A percentile compares a stretch with the other conserved stretches of the same genome.
These are phyloP conservation scores for Agaricales sp. DNA, from an alignment of 1,284 basidiomycete species.

Conservation along the genomic window DNA sequence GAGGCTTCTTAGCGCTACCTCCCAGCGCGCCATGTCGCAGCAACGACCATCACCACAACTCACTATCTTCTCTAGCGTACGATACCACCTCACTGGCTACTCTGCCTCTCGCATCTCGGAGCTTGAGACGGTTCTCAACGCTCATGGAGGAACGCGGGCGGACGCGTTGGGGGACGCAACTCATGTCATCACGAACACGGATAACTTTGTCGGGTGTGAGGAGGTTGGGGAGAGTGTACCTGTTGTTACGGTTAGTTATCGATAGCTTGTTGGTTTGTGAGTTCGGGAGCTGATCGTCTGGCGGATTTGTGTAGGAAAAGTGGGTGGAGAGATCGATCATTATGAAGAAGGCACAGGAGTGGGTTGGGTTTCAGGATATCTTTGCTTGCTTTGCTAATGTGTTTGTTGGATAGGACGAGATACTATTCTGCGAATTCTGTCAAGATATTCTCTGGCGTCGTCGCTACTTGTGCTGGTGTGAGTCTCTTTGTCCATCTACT, in stretches of 20 bases:
- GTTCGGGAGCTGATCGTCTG: not conserved
- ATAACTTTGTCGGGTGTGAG: constrained; percentile 43
- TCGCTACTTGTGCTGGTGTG: constrained; percentile 61
- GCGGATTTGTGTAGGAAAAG: constrained; percentile 26
- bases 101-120: not conserved
- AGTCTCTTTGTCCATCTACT: constrained; percentile 12
- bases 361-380: constrained; percentile 15
- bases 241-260: constrained; percentile 33
- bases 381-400: constrained; percentile 1
- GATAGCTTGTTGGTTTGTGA: not conserved
- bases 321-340: constrained; percentile 65
- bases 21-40: too few relatives aligned
- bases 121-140: not conserved
- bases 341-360: constrained; percentile 50
- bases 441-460: constrained; percentile 75
- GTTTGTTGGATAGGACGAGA: constrained; percentile 25
- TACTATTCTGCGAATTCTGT: constrained; percentile 69
- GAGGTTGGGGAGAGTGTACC: constrained; percentile 20
- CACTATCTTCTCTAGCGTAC: not conserved
- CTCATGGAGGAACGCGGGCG: constrained; percentile 23
- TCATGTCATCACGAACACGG: constrained; percentile 41
- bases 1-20: too few relatives aligned
- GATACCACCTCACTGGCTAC: not conserved
- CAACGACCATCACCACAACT: too few relatives aligned
- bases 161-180: constrained; percentile 22